These are phyloP conservation scores for Tetrapyrgos nigripes DNA, from an alignment of 1,284 basidiomycete genomes.

Conservation along the genomic window DNA sequence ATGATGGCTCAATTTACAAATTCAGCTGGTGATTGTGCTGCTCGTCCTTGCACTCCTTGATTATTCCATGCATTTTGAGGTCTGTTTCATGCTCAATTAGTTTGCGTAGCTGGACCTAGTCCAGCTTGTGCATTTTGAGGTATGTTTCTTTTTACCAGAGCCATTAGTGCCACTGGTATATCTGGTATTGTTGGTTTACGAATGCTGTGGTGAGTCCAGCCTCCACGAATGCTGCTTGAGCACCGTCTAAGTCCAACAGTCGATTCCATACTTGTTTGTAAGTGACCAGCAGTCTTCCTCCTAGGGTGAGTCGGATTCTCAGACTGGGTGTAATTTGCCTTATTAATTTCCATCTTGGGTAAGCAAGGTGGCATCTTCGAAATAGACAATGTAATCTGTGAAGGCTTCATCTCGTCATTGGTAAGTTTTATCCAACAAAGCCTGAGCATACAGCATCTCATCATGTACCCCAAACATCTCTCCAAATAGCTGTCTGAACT, in stretches of 20 bases:
- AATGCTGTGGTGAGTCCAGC: too few relatives aligned
- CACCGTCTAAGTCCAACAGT: slow-evolving; percentile 2
- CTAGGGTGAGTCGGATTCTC: not conserved
- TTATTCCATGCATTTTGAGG: too few relatives aligned
- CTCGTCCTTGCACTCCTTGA: not conserved
- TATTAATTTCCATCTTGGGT: not conserved
- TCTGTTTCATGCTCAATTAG: not conserved
- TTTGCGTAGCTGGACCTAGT: too few relatives aligned
- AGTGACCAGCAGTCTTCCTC: not conserved
- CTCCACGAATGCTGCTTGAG: not conserved
- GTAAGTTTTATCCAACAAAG: not conserved
- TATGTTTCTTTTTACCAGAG: not conserved
- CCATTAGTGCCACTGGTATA: too few relatives aligned
- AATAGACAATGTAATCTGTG: not conserved
- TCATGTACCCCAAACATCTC: slow-evolving; percentile 1
- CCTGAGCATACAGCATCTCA: not conserved
- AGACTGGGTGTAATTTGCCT: not conserved
- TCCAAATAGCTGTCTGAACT: not conserved
- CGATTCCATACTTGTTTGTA: not conserved
- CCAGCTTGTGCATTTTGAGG: not conserved
- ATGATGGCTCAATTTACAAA: not conserved
- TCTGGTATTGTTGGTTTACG: not conserved
- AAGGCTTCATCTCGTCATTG: not conserved
- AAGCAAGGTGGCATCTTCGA: not conserved
- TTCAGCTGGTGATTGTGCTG: not conserved